These are phyloP conservation scores for Serendipita sp. DNA, from an alignment of 768 basidiomycete species.

Conservation along the genomic window DNA sequence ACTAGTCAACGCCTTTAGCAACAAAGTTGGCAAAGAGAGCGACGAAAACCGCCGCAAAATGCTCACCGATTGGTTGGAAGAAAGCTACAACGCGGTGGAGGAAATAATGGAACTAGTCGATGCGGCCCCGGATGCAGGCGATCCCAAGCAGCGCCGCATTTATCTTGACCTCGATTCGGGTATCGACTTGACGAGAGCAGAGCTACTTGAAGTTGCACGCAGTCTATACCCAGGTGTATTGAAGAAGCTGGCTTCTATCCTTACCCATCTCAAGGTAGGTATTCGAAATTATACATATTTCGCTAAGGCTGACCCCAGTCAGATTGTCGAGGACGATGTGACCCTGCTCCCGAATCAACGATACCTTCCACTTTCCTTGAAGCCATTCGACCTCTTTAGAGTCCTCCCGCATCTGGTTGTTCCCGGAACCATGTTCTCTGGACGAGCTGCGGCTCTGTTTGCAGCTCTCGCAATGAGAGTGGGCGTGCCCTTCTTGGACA, in stretches of 20 bases:
- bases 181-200: constrained; percentile 17
- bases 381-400: constrained; percentile 15
- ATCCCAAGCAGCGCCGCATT: constrained; percentile 12
- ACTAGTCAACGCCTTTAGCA: constrained; percentile 17
- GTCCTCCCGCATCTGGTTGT: constrained; percentile 20
- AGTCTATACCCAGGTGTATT: constrained; percentile 17
- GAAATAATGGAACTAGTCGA: constrained; percentile 18
- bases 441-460: constrained; percentile 17
- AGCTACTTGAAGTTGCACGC: constrained; percentile 20
- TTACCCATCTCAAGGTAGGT: constrained; percentile 19
- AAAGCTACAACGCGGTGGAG: constrained; percentile 18
- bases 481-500: constrained; percentile 17
- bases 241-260: constrained; percentile 17
- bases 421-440: constrained; percentile 17
- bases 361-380: constrained; percentile 16
- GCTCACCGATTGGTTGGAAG: constrained; percentile 19
- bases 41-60: constrained; percentile 13
- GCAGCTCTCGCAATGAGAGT: constrained; percentile 17
- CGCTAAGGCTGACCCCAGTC: not conserved
- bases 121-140: constrained; percentile 9
- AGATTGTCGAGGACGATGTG: constrained; percentile 17
- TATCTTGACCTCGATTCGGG: constrained; percentile 20
- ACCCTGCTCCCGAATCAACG: constrained; percentile 16
- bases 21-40: constrained; percentile 14
- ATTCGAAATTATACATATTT: not conserved